Evolutionary conservation across 1,284 basidiomycete genomes (phyloP).

Genomic region (Sanguinoderma infundibulare): DNA sequence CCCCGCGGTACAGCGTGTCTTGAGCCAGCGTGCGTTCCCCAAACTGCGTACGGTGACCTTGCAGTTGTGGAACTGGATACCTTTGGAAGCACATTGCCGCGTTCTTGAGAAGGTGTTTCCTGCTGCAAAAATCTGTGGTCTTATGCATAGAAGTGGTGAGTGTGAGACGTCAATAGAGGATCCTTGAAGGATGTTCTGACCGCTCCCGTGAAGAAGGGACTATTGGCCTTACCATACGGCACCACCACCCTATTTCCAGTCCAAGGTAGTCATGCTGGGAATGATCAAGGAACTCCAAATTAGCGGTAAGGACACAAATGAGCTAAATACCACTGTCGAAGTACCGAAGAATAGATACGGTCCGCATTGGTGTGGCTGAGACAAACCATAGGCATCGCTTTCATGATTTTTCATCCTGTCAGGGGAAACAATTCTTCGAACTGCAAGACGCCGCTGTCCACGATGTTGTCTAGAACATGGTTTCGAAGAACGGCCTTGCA

Average conservation of each 20-base stretch:
- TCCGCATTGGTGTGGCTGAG: no score
- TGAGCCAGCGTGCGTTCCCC: neutral
- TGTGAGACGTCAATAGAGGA: neutral
- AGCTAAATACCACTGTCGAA: neutral
- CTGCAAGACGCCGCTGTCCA: neutral
- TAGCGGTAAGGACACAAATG: neutral
- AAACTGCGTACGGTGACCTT: neutral
- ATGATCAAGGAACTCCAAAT: neutral
- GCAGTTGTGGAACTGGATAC: neutral
- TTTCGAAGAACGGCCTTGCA: neutral
- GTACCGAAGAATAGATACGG: no score
- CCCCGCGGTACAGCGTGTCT: neutral
- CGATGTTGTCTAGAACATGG: neutral
- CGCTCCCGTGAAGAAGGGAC: neutral
- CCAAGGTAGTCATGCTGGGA: neutral
- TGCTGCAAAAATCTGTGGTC: neutral
- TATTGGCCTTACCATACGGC: neutral
- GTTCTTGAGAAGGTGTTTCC: neutral
- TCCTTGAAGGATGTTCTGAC: neutral
- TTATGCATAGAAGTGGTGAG: neutral
- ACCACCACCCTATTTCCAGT: neutral
- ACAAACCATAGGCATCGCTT: no score
- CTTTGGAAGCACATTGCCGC: neutral
- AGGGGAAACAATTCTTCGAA: no score
- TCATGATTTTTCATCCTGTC: no score